Conservation (phyloP, 163 green algal genomes). For the Chlorella variabilis region DNA sequence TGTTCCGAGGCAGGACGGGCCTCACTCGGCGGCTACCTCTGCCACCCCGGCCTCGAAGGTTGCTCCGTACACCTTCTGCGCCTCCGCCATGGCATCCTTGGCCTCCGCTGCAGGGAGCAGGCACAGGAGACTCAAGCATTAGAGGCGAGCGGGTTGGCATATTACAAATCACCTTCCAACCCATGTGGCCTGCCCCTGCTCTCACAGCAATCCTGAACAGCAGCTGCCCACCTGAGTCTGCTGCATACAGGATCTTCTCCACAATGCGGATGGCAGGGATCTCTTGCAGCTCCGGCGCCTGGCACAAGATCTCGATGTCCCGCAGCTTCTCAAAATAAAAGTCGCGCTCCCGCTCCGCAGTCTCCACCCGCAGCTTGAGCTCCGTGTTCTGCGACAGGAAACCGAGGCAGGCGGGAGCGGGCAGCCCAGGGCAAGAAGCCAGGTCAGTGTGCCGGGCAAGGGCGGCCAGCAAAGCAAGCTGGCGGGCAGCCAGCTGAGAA, state of each 20-base stretch:
- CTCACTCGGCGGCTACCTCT: slow-evolving; percentile 15
- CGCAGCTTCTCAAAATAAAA: slow-evolving; percentile 63
- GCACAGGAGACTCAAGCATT: background rate
- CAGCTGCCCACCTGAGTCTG: slow-evolving; percentile 24
- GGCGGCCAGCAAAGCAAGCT: too few relatives aligned
- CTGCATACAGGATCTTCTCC: slow-evolving; percentile 86
- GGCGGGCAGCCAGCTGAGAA: too few relatives aligned
- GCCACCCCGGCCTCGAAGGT: slow-evolving; percentile 26
- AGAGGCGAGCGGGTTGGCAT: background rate
- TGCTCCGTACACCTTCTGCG: slow-evolving; percentile 29
- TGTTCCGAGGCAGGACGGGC: too few relatives aligned
- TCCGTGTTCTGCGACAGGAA: slow-evolving; percentile 37
- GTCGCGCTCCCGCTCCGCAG: slow-evolving; percentile 73
- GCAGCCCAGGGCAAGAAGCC: too few relatives aligned
- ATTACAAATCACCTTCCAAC: background rate
- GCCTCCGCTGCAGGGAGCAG: slow-evolving; percentile 33
- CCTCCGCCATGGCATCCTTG: slow-evolving; percentile 54
- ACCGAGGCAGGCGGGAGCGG: too few relatives aligned
- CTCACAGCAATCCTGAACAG: background rate
- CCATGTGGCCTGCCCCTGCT: background rate
- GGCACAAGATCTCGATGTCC: slow-evolving; percentile 90
- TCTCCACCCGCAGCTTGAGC: slow-evolving; percentile 55
- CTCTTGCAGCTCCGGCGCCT: slow-evolving; percentile 72
- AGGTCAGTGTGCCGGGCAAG: too few relatives aligned
- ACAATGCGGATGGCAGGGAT: slow-evolving; percentile 71